These are phyloP conservation scores for Crotalaria pallida DNA, from an alignment of 306 rosid species.

Conservation along the genomic window DNA sequence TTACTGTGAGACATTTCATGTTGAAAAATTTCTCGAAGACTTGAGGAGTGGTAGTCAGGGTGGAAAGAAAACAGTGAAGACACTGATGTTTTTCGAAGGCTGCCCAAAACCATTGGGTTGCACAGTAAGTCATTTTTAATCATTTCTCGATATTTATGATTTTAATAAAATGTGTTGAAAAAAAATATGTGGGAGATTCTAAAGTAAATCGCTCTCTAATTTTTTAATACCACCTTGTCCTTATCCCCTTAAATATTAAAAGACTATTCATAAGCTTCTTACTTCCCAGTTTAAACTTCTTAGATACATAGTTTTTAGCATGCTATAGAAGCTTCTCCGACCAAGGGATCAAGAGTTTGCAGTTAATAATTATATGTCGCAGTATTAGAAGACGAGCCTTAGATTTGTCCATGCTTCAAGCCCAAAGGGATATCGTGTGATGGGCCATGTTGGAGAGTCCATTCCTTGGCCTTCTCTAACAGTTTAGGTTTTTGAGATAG, in stretches of 20 bases:
- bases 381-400: not conserved
- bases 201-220: not conserved
- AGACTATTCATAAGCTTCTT: not conserved
- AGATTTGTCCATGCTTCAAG: not conserved
- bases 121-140: constrained; percentile 62
- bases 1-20: constrained; percentile 75
- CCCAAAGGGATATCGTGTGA: not conserved
- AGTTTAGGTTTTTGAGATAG: not conserved
- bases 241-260: not conserved
- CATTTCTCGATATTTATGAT: not conserved
- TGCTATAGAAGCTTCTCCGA: not conserved
- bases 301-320: not conserved
- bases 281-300: not conserved
- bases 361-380: not conserved
- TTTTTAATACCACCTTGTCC: not conserved
- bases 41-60: constrained; percentile 51
- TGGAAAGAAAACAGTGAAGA: constrained; percentile 69
- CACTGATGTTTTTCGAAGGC: constrained; percentile 94
- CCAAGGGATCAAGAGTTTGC: not conserved
- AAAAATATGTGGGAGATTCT: not conserved
- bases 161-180: not conserved
- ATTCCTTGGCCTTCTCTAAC: not conserved
- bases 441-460: not conserved
- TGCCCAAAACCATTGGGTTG: constrained; percentile 97
- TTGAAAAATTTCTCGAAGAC: constrained; percentile 73